Percentiles rank a stretch among this genome's conserved stretches.
phyloP scores from a whole-genome alignment of 306 rosid species.

The Betula pendula region DNA sequence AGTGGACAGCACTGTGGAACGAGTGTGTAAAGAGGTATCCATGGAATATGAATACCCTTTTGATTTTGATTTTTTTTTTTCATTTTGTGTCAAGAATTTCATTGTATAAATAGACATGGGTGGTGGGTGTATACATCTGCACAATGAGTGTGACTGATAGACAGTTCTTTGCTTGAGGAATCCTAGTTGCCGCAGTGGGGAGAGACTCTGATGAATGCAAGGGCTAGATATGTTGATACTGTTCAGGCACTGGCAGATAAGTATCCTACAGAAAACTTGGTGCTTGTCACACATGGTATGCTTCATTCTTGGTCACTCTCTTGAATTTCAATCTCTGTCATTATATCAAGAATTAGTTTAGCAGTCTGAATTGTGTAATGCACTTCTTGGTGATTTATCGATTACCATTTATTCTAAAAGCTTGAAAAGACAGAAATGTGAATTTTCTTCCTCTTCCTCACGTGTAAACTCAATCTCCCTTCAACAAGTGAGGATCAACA shows the following conservation, averaged over 20 bases:
- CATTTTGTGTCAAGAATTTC: neutral
- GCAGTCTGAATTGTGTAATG: neutral
- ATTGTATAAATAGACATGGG: neutral
- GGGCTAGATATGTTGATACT: constrained; percentile 56
- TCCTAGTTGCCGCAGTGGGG: constrained; percentile 73
- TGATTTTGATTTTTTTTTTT: neutral
- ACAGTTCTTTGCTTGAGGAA: constrained; percentile 24
- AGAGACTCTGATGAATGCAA: constrained; percentile 46
- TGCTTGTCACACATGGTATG: constrained; percentile 91
- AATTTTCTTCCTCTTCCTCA: no score
- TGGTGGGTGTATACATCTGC: neutral
- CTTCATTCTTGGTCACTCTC: neutral
- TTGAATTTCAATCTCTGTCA: neutral
- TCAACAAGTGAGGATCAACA: no score
- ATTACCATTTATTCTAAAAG: neutral
- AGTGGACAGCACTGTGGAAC: constrained; percentile 56
- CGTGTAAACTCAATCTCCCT: no score
- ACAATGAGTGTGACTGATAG: constrained; percentile 10
- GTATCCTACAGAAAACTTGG: constrained; percentile 66
- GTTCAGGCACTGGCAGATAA: constrained; percentile 76
- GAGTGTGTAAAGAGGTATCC: constrained; percentile 67
- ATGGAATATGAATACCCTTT: neutral
- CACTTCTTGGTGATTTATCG: no score
- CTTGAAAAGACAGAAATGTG: no score
- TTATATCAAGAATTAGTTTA: neutral